A percentile compares a stretch with the other conserved stretches of the same genome.
phyloP scores from a whole-genome alignment of 192 early-diverging fungal genomes.

The Coemansia sp. region DNA sequence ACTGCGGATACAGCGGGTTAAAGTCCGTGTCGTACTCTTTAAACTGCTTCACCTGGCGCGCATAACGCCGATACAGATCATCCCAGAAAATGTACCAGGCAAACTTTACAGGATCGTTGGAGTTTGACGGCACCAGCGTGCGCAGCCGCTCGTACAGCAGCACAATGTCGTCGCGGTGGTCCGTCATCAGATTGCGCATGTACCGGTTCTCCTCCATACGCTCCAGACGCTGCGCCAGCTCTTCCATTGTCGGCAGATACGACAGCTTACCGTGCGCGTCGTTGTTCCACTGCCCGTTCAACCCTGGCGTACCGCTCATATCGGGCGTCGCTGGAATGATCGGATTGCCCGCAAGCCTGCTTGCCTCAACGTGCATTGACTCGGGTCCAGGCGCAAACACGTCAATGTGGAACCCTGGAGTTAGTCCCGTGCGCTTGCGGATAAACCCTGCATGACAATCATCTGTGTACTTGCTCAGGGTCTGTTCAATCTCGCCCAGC shows the following conservation, averaged over 20 bases:
- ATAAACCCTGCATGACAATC: conserved; percentile 54
- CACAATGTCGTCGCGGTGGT: conserved; percentile 41
- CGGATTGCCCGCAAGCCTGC: conserved; percentile 1
- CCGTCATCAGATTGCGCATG: conserved; percentile 34
- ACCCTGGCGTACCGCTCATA: conserved; percentile 5
- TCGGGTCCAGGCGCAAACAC: conserved; percentile 55
- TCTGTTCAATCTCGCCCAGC: conserved; percentile 30
- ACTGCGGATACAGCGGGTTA: conserved; percentile 62
- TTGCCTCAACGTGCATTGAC: conserved; percentile 32
- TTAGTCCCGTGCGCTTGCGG: conserved; percentile 55
- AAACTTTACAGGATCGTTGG: conserved; percentile 49
- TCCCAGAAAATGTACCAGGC: conserved; percentile 74
- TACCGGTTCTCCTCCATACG: conserved; percentile 47
- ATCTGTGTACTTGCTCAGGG: conserved; percentile 49
- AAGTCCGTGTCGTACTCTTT: conserved; percentile 54
- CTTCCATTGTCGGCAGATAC: conserved; percentile 43
- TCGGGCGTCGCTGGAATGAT: conserved; percentile 17
- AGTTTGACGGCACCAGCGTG: conserved; percentile 41
- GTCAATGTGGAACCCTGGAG: conserved; percentile 53
- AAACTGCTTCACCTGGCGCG: conserved; percentile 40
- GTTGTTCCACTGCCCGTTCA: conserved; percentile 38
- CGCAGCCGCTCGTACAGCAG: conserved; percentile 52
- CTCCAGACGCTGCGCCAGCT: conserved; percentile 41
- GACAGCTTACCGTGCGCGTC: conserved; percentile 45
- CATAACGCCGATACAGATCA: conserved; percentile 64